Base-by-base conservation (phyloP, 2,329 filamentous ascomycete genomes). In the Verticillium zaregamsianum region DNA sequence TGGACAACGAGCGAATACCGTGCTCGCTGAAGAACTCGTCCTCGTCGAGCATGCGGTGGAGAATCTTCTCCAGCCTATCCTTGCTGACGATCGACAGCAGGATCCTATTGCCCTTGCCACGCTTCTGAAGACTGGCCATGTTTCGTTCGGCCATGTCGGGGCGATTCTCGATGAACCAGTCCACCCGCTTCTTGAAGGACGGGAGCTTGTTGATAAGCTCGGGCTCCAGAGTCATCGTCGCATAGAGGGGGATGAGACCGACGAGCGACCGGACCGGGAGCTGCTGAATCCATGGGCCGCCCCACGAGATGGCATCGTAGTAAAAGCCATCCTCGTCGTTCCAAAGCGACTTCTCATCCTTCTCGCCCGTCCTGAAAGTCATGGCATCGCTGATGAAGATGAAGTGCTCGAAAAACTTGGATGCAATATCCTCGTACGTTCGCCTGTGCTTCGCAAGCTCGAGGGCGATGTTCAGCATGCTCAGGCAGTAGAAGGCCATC, bases 391-490 rank as follows among this genome's bases (percentile, higher is more conserved):
- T 96, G 75, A 98, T 98, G 75, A 97, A 89, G 71, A 98, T 91
- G 77, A 98, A 98, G 72, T 98, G 95, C 79, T 98, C 95, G 70
- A 98, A 98, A 81, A 98, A 98, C 77, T 98, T 98, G 58, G 93
- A 96, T 2, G 94, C 93, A 79, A 98, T 90, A 71, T 98, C 94
- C 80, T 98, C 94, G 74, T 98, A 98, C 62, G 90, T 97, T 49
- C 93, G 89, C 55, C 95, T 89, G 74, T 97, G 92, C 79, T 98
- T 98, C 63, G 94, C 93, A 67, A 98, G 83, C 78, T 98, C 95
- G 14, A 98, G 84, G 15, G 93, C 89, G 71, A 98, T 98, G 77
- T 98, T 98, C 71, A 98, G 83, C 94, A 98, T 98, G 78, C 88
- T 93, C 65, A 98, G 79, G 71, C 90, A 97, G 80, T 96, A 98